Conservation (phyloP, 371 early-diverging fungal genomes). For the Mucor lusitanicus region DNA sequence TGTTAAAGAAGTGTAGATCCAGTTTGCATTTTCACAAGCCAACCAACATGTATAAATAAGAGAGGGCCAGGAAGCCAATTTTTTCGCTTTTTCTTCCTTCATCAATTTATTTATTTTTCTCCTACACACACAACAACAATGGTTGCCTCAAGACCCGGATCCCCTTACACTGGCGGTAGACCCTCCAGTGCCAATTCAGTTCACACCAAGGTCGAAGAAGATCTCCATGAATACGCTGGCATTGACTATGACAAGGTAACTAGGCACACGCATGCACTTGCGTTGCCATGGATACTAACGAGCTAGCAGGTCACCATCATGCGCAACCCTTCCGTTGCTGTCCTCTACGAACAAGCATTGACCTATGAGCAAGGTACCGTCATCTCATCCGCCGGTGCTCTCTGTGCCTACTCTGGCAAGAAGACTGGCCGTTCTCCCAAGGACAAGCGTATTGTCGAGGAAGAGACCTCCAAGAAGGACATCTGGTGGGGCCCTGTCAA, state of each 20-base stretch:
- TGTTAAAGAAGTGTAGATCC: slow-evolving; percentile 5
- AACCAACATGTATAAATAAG: neutral
- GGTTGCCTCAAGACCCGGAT: slow-evolving; percentile 39
- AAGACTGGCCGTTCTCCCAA: slow-evolving; percentile 91
- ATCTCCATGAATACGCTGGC: slow-evolving; percentile 52
- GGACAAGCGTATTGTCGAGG: slow-evolving; percentile 97
- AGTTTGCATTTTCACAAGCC: neutral
- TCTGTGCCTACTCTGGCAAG: slow-evolving; percentile 87
- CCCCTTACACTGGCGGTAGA: slow-evolving; percentile 36
- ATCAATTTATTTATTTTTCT: neutral
- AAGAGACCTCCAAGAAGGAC: slow-evolving; percentile 74
- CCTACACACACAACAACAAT: slow-evolving; percentile 1
- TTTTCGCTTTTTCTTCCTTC: neutral
- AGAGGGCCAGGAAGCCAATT: neutral
- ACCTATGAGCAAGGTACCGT: slow-evolving; percentile 85
- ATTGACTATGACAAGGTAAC: slow-evolving; percentile 56
- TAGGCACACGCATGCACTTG: neutral
- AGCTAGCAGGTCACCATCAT: slow-evolving; percentile 57
- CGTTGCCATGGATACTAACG: too few species aligned
- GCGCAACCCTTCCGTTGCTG: slow-evolving; percentile 76
- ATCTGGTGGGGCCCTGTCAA: slow-evolving; percentile 99
- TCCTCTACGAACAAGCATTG: slow-evolving; percentile 94
- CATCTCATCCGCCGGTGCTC: slow-evolving; percentile 88
- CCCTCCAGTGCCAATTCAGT: slow-evolving; percentile 36
- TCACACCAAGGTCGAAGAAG: slow-evolving; percentile 53